Conservation (phyloP, 2,329 filamentous ascomycete genomes). For the Clonostachys solani region DNA sequence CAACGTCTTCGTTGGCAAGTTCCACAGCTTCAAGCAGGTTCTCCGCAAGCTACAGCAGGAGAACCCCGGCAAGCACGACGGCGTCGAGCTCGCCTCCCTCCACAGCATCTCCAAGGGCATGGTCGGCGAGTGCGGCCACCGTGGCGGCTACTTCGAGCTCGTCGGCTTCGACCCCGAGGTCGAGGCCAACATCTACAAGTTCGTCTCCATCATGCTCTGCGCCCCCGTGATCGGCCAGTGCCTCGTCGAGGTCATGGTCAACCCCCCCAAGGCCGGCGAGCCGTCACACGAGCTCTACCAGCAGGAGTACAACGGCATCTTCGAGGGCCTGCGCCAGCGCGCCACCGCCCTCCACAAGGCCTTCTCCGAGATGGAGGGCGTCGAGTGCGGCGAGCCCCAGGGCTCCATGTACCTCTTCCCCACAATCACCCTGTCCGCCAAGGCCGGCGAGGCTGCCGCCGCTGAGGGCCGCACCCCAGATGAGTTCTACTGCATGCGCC, state of each 20-base stretch:
- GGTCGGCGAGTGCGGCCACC: slow-evolving; percentile 97
- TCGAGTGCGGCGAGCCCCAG: slow-evolving; percentile 84
- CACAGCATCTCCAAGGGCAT: slow-evolving; percentile 97
- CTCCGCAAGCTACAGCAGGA: slow-evolving; percentile 78
- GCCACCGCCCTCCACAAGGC: slow-evolving; percentile 84
- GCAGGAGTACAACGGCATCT: slow-evolving; percentile 81
- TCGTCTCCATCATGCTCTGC: slow-evolving; percentile 94
- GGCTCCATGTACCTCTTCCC: slow-evolving; percentile 99
- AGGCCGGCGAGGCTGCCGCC: slow-evolving; percentile 72
- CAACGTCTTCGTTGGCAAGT: slow-evolving; percentile 92
- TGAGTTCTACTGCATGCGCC: slow-evolving; percentile 88
- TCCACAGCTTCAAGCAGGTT: slow-evolving; percentile 91
- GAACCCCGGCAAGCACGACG: slow-evolving; percentile 69
- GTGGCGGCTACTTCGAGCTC: slow-evolving; percentile 96
- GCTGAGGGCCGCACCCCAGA: slow-evolving; percentile 73
- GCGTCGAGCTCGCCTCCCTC: slow-evolving; percentile 83
- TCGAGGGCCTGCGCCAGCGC: slow-evolving; percentile 70
- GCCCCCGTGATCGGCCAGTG: slow-evolving; percentile 95
- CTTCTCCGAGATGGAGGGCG: slow-evolving; percentile 93
- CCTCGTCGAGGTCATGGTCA: slow-evolving; percentile 96
- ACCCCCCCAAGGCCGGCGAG: slow-evolving; percentile 80
- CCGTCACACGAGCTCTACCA: slow-evolving; percentile 81
- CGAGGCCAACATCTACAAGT: slow-evolving; percentile 95
- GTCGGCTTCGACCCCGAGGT: slow-evolving; percentile 83
- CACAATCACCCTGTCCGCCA: slow-evolving; percentile 74